A percentile compares a stretch with the other conserved stretches of the same genome.
Evolutionary conservation across 2,329 filamentous ascomycete species (phyloP).

Genomic region (Penicillium sp.): DNA sequence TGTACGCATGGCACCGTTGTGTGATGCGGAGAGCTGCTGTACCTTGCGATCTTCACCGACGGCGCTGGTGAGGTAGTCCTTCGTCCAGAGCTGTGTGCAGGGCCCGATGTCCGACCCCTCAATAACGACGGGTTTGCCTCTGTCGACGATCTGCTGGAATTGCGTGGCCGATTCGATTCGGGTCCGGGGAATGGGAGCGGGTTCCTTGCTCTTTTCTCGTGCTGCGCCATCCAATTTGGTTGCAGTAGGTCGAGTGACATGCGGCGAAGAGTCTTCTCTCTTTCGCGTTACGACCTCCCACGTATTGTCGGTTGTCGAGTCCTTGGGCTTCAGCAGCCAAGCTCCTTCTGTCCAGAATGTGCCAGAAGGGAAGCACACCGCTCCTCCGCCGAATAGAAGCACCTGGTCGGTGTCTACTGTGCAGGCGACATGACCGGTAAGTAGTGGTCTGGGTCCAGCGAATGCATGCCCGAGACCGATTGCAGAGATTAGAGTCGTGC

Average conservation of each 20-base stretch:
- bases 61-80: constrained; percentile 62
- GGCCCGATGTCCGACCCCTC: constrained; percentile 63
- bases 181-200: constrained; percentile 50
- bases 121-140: constrained; percentile 63
- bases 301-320: constrained; percentile 25
- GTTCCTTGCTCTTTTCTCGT: constrained; percentile 6
- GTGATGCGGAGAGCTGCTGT: constrained; percentile 26
- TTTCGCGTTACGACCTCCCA: constrained; percentile 30
- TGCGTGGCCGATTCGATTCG: constrained; percentile 52
- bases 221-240: neutral
- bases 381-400: constrained; percentile 72
- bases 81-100: constrained; percentile 66
- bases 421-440: constrained; percentile 65
- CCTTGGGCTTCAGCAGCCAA: constrained; percentile 46
- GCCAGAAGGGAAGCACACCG: constrained; percentile 87
- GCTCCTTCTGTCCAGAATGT: constrained; percentile 73
- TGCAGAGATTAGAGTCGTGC: constrained; percentile 26
- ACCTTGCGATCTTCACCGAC: constrained; percentile 63
- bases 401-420: constrained; percentile 50
- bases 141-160: constrained; percentile 59
- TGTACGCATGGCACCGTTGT: constrained; percentile 10
- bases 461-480: constrained; percentile 28
- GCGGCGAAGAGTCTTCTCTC: constrained; percentile 5
- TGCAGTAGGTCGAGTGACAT: neutral
- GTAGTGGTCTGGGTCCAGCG: constrained; percentile 58